Base-by-base conservation (phyloP, 2,329 filamentous ascomycete species). In the Cyphellophora europaea region DNA sequence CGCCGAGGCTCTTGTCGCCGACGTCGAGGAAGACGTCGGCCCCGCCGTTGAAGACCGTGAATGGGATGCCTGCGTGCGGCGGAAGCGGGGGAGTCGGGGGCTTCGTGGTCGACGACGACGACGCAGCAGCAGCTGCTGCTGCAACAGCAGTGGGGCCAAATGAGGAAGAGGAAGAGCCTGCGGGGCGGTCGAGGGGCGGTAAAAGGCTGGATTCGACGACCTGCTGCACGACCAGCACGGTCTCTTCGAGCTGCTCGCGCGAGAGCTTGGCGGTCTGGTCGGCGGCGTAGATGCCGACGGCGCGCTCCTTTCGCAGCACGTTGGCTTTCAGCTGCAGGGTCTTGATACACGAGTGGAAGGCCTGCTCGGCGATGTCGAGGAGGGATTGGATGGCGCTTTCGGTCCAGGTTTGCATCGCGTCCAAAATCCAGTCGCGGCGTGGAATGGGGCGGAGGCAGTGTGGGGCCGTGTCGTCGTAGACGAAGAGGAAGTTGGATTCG, bases 21-120 rank as follows among this genome's bases (percentile, higher is more conserved):
- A 98, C 95, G 57, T 98, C 91, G 35, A 98, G 88, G 60, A 98
- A 98, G 27, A 96, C 87, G 57, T 98, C 91, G 43, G 91, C 89
- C 8, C 91, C 91, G 35, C 89, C 91, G 58, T 98, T 98, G 67
- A 98, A 98, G 14, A 91, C 91, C 55, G 91, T 98, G 54, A 96
- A 98, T 0, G 91, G 91, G 19, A 98, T 48, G 14, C 42, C 29
- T 8, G 48, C 43, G 37, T 48, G 42, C 5, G 29, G 25, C n/a
- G n/a, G n/a, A n/a, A n/a, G n/a, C n/a, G 33, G 33, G 15, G 37
- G 37, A 11, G 19, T 30, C 11, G 31, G 15, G n/a, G 32, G n/a
- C 21, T 8, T 8, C 8, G 21, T 25, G n/a, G 21, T 25, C 8
- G 21, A 8, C 21, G 8, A 8, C 21, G 21, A n/a, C 21, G 21